Evolutionary conservation across 352 stramenopile genomes (phyloP), one percentile per base, ranked within the genome.

Genomic region (Bremia lactucae): DNA sequence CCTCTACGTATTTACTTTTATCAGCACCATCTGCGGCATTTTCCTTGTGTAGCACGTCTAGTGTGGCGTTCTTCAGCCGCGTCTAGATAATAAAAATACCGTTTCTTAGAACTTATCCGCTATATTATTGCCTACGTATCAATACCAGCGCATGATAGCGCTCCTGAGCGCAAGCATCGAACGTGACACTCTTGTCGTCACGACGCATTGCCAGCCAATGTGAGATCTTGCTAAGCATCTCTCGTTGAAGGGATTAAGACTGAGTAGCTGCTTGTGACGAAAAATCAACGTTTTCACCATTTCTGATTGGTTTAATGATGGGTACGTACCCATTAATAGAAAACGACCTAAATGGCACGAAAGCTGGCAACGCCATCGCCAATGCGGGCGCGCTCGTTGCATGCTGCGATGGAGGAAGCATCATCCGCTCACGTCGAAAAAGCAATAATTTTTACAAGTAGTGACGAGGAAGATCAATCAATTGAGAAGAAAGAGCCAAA

Each of bases 91-190:
- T 20, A 47, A 45, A 6, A 45, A 21, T 11, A 51, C 19, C 15
- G 11, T 20, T 41, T 41, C 42, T 1, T 38, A n/a, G 43, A 11
- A 9, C 2, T 10, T 10, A 7, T 36, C n/a, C n/a, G n/a, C n/a
- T n/a, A n/a, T n/a, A n/a, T n/a, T n/a, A n/a, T n/a, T n/a, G n/a
- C n/a, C n/a, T n/a, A n/a, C n/a, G n/a, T n/a, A n/a, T n/a, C n/a
- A n/a, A n/a, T 46, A 87, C 74, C 40, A 87, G 57, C 20, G 68
- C 67, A 31, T 85, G 61, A 39, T 78, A 85, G 24, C 74, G 72
- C 34, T 69, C 58, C 28, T 65, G 59, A 19, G 78, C 55, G 43
- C 64, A 68, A 24, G 68, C 58, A 34, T 82, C 72, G 24, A 55
- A 62, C 1, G 23, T 46, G 19, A 22, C 29, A 20, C 22, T 31